Conservation (phyloP, 23 red algal species). For the Chondrus crispus region DNA sequence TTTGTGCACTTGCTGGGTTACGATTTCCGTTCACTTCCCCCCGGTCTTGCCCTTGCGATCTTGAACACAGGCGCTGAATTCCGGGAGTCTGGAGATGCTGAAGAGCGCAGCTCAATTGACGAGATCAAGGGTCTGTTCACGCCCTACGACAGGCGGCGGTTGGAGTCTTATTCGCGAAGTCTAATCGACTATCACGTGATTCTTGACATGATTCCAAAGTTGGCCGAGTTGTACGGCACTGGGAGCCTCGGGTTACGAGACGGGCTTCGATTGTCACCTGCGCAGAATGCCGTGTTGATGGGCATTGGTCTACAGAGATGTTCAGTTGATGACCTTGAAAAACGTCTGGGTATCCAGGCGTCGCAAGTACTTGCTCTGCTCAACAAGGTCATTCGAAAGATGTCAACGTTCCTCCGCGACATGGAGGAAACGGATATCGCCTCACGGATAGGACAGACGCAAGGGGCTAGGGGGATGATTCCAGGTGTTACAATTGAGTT, state of each 20-base stretch:
- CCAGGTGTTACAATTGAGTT: background rate
- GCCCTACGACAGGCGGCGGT: slow-evolving; percentile 69
- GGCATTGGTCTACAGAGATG: slow-evolving; percentile 81
- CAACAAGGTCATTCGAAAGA: slow-evolving; percentile 91
- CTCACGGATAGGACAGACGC: slow-evolving; percentile 26
- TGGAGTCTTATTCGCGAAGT: slow-evolving; percentile 80
- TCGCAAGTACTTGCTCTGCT: slow-evolving; percentile 87
- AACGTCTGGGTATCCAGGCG: slow-evolving; percentile 57
- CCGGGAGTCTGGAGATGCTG: background rate
- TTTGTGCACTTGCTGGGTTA: slow-evolving; percentile 76
- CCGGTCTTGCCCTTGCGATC: slow-evolving; percentile 68
- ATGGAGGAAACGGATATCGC: slow-evolving; percentile 47
- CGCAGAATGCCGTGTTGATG: slow-evolving; percentile 87
- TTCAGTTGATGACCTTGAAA: slow-evolving; percentile 66
- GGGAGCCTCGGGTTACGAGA: slow-evolving; percentile 47
- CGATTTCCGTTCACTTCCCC: slow-evolving; percentile 47
- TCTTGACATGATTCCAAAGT: slow-evolving; percentile 78
- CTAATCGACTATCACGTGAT: slow-evolving; percentile 92
- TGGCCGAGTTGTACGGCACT: slow-evolving; percentile 66
- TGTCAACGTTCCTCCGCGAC: slow-evolving; percentile 45
- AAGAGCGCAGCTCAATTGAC: background rate
- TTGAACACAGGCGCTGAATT: slow-evolving; percentile 5
- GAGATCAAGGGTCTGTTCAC: slow-evolving; percentile 56
- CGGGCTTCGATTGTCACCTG: slow-evolving; percentile 55
- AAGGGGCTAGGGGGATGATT: background rate